These are phyloP conservation scores for Kondoa malvinella DNA, from an alignment of 768 basidiomycete genomes.

Conservation along the genomic window DNA sequence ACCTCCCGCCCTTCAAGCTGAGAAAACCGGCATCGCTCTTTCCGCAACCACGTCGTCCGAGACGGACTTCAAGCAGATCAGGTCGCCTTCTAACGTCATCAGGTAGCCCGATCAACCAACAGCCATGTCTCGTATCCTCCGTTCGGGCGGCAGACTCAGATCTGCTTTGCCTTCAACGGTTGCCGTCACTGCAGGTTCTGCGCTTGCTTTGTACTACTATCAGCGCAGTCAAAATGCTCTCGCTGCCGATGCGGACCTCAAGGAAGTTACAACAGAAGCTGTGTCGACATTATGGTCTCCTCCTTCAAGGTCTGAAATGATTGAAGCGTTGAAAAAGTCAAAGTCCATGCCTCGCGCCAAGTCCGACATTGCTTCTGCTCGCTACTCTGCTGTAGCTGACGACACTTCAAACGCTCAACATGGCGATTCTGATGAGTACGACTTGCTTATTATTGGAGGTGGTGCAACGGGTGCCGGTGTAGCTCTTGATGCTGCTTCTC, in stretches of 20 bases:
- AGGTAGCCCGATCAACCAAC: neutral
- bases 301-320: constrained; percentile 16
- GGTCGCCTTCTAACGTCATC: too few relatives aligned
- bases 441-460: constrained; percentile 53
- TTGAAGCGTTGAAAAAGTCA: constrained; percentile 13
- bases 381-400: constrained; percentile 8
- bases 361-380: constrained; percentile 10
- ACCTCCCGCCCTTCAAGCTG: too few relatives aligned
- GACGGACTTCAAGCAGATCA: too few relatives aligned
- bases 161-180: neutral
- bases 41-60: too few relatives aligned
- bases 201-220: neutral
- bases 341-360: constrained; percentile 9
- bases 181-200: neutral
- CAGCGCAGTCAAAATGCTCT: neutral
- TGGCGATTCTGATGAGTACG: constrained; percentile 14
- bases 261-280: neutral
- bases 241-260: neutral
- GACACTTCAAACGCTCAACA: neutral
- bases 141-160: neutral
- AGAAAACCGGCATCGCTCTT: too few relatives aligned
- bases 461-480: constrained; percentile 92
- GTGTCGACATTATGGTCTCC: constrained; percentile 13
- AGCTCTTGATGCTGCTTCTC: constrained; percentile 82
- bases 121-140: neutral